These are phyloP conservation scores for Pseudonitzschia multistriata DNA, from an alignment of 108 stramenopile genomes.

Conservation along the genomic window DNA sequence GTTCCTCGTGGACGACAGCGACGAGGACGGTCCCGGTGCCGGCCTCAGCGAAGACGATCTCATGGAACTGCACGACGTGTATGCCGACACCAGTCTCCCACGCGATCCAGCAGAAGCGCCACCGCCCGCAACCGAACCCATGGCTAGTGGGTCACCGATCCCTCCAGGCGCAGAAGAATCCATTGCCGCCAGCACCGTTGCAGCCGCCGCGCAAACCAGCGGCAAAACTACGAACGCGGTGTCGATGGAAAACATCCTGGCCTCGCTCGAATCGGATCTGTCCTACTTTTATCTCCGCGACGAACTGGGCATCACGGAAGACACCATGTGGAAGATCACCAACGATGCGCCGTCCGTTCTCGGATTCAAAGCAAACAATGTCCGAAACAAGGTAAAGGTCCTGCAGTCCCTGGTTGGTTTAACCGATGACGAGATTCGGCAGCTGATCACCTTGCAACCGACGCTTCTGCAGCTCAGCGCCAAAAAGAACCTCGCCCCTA, in stretches of 20 bases:
- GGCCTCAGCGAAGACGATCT: constrained; percentile 26
- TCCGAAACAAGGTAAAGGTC: constrained; percentile 59
- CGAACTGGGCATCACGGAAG: constrained; percentile 70
- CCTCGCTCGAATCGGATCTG: constrained; percentile 41
- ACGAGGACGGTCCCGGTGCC: constrained; percentile 22
- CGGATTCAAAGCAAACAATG: constrained; percentile 65
- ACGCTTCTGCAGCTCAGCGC: constrained; percentile 63
- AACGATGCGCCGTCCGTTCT: constrained; percentile 60
- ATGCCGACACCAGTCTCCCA: not conserved
- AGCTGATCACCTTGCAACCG: constrained; percentile 53
- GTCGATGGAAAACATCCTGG: constrained; percentile 1
- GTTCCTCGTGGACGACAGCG: constrained; percentile 3
- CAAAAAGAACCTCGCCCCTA: constrained; percentile 61
- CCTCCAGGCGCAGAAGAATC: not conserved
- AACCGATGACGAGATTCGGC: constrained; percentile 59
- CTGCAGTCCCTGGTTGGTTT: constrained; percentile 57
- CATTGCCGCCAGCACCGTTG: not conserved
- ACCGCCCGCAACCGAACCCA: not conserved
- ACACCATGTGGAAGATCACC: constrained; percentile 80
- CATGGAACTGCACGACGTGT: constrained; percentile 21
- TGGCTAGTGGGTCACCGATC: not conserved
- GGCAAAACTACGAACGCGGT: not conserved
- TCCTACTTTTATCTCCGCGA: constrained; percentile 82
- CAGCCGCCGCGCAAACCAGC: not conserved
- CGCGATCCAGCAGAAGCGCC: not conserved